Conservation (phyloP, 495 filamentous ascomycete species). For the Trichoderma reesei region DNA sequence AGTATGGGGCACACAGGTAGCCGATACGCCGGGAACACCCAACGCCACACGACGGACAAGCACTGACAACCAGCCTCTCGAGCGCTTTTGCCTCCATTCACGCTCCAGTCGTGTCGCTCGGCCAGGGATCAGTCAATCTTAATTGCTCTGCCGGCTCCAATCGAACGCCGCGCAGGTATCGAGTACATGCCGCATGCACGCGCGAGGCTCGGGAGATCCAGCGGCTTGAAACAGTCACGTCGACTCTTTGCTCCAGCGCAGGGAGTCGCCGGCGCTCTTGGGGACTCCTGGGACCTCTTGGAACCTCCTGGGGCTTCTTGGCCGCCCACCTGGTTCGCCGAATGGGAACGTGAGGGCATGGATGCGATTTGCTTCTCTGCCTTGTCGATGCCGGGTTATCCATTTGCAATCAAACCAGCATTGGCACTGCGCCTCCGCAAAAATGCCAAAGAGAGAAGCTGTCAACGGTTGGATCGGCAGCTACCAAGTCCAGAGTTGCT, state of each 20-base stretch:
- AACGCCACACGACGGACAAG: too few species aligned
- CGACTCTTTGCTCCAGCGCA: not conserved
- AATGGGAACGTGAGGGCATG: not conserved
- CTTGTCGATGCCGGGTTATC: not conserved
- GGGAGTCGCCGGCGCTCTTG: too few species aligned
- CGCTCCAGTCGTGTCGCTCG: too few species aligned
- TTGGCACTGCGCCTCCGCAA: not conserved
- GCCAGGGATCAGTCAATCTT: not conserved
- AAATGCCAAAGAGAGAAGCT: not conserved
- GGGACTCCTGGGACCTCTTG: too few species aligned
- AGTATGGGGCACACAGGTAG: not conserved
- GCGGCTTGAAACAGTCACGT: not conserved
- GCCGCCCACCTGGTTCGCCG: not conserved
- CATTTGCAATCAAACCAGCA: conserved; percentile 7
- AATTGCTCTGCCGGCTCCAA: not conserved
- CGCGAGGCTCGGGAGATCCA: too few species aligned
- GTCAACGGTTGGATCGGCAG: not conserved
- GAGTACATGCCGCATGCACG: too few species aligned
- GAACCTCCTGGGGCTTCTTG: not conserved
- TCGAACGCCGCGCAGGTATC: not conserved
- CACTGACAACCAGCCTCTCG: too few species aligned
- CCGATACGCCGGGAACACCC: not conserved
- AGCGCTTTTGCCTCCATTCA: too few species aligned
- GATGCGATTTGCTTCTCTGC: not conserved
- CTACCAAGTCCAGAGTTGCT: not conserved